Conservation (phyloP, 495 filamentous ascomycete genomes). For the Daldinia concentrica region DNA sequence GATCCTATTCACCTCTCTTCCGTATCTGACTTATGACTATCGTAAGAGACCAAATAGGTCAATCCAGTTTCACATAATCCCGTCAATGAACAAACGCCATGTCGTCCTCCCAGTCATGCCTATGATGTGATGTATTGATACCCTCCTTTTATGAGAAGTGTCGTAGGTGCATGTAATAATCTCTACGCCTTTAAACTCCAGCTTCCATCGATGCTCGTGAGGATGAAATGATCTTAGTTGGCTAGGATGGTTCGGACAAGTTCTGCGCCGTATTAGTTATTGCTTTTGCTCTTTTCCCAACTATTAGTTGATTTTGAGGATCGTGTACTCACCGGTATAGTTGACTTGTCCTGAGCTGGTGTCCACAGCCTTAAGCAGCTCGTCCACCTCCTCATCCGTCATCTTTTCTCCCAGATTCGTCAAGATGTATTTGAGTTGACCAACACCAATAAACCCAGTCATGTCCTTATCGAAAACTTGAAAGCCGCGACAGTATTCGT, state of each 20-base stretch:
- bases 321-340: constrained; percentile 76
- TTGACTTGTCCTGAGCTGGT: constrained; percentile 94
- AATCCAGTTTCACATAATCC: constrained; percentile 34
- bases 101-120: constrained; percentile 41
- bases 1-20: constrained; percentile 12
- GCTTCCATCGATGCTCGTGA: constrained; percentile 23
- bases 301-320: neutral
- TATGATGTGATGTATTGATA: constrained; percentile 23
- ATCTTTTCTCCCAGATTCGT: constrained; percentile 99
- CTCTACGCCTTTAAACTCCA: constrained; percentile 40
- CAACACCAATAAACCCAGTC: constrained; percentile 96
- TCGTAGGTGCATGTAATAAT: constrained; percentile 22
- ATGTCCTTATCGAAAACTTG: constrained; percentile 99
- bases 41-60: constrained; percentile 34
- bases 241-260: constrained; percentile 94
- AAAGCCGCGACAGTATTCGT: constrained; percentile 97
- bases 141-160: neutral
- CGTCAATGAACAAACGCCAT: constrained; percentile 46
- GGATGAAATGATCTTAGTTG: constrained; percentile 65
- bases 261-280: constrained; percentile 59
- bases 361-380: constrained; percentile 96
- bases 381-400: constrained; percentile 97
- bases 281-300: constrained; percentile 1
- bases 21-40: constrained; percentile 30
- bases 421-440: constrained; percentile 94